Evolutionary conservation across 306 rosid genomes (phyloP).

Genomic region (Fagus sylvatica): DNA sequence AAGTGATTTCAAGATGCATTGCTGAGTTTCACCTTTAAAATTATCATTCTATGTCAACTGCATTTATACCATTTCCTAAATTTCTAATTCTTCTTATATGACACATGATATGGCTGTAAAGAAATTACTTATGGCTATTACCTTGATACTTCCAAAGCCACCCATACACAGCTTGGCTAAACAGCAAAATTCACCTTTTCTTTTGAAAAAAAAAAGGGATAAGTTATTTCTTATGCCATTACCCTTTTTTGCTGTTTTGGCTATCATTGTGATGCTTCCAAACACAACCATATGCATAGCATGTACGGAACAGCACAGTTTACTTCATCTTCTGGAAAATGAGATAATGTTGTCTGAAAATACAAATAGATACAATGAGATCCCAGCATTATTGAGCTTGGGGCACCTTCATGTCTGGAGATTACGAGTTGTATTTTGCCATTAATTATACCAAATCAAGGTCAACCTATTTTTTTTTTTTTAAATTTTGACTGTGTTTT

Average conservation of each 20-base stretch:
- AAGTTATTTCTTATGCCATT: not conserved
- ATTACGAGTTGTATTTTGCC: not conserved
- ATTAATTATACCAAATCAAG: not conserved
- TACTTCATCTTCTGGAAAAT: too few species aligned
- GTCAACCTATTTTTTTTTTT: not conserved
- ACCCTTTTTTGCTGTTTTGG: not conserved
- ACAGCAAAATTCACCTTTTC: not conserved
- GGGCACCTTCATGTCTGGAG: too few species aligned
- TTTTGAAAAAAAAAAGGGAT: not conserved
- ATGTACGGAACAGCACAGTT: not conserved
- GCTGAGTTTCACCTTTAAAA: not conserved
- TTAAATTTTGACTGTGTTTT: not conserved
- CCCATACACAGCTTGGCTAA: not conserved
- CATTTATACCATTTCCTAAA: not conserved
- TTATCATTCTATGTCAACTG: not conserved
- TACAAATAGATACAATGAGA: too few species aligned
- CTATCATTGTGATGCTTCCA: slow-evolving; percentile 2
- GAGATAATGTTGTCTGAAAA: too few species aligned
- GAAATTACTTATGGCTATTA: not conserved
- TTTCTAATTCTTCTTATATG: not conserved
- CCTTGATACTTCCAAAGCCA: not conserved
- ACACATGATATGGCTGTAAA: not conserved
- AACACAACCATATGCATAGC: not conserved
- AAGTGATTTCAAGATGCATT: not conserved
- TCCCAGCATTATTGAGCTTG: too few species aligned